These are phyloP conservation scores for Ceratobasidium sp. DNA, from an alignment of 1,284 basidiomycete species.

Conservation along the genomic window DNA sequence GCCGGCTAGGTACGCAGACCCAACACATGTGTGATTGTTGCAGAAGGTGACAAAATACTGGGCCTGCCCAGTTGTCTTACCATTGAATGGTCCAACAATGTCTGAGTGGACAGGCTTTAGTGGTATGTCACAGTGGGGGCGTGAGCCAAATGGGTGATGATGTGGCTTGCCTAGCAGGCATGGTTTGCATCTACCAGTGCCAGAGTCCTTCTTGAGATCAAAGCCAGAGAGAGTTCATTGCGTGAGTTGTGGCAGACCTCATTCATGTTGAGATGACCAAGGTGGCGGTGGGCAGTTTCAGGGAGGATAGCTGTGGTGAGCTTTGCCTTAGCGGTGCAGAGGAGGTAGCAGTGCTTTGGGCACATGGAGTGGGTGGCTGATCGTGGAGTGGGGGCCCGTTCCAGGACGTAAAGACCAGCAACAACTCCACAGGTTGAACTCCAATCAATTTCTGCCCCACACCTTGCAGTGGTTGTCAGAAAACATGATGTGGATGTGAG, in stretches of 20 bases:
- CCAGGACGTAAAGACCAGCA: no score
- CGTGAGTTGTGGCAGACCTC: neutral
- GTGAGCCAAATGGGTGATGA: neutral
- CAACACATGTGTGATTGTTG: slow-evolving; percentile 55
- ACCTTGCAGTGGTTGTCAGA: neutral
- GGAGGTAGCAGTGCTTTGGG: no score
- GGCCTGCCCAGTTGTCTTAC: slow-evolving; percentile 51
- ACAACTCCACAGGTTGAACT: no score
- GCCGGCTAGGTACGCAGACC: slow-evolving; percentile 51
- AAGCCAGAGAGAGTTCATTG: neutral
- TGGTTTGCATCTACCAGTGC: neutral
- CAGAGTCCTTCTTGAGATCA: neutral
- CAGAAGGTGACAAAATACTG: slow-evolving; percentile 58
- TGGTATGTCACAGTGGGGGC: neutral
- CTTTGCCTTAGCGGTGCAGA: neutral
- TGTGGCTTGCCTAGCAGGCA: slow-evolving; percentile 6
- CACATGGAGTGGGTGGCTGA: no score
- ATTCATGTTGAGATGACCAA: neutral
- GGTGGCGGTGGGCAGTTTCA: neutral
- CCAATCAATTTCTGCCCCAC: neutral
- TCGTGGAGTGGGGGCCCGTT: no score
- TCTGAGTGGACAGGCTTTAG: slow-evolving; percentile 53
- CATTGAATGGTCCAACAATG: slow-evolving; percentile 58
- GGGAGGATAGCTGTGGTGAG: neutral
- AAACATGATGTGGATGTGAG: neutral